These are phyloP conservation scores for Pichiaceae sp. DNA, from an alignment of 1,139 yeast species.

Conservation along the genomic window DNA sequence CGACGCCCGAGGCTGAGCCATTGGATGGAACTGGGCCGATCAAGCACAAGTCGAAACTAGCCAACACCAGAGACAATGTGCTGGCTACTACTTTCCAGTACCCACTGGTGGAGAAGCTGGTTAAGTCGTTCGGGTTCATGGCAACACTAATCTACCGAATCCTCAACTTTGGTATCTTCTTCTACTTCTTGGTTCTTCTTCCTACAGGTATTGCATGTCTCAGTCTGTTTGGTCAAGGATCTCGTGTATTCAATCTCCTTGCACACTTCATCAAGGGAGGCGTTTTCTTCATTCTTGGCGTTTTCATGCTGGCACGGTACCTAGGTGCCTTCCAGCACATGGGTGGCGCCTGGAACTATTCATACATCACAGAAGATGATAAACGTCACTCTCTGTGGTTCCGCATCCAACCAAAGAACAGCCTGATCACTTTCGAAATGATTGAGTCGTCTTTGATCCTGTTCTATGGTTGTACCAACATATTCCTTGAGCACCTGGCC, in stretches of 20 bases:
- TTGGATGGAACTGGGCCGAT: not conserved
- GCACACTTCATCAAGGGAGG: conserved; percentile 98
- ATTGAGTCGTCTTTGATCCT: conserved; percentile 72
- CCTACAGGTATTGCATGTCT: conserved; percentile 76
- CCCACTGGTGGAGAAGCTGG: conserved; percentile 24
- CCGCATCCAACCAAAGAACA: conserved; percentile 34
- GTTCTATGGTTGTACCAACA: conserved; percentile 80
- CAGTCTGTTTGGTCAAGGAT: conserved; percentile 58
- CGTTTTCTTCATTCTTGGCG: conserved; percentile 69
- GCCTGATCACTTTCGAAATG: conserved; percentile 71
- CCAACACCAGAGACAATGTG: conserved; percentile 23
- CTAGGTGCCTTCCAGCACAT: conserved; percentile 67
- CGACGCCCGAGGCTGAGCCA: not conserved
- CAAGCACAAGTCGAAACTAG: not conserved
- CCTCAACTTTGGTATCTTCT: conserved; percentile 59
- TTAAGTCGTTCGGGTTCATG: conserved; percentile 30
- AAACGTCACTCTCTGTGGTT: conserved; percentile 27
- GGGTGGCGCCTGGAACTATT: conserved; percentile 92
- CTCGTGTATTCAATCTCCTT: conserved; percentile 63
- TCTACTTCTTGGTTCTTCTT: conserved; percentile 50
- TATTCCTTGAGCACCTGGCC: conserved; percentile 85
- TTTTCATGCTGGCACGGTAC: conserved; percentile 73
- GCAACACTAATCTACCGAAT: conserved; percentile 37
- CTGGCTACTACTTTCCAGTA: conserved; percentile 25
- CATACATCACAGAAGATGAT: conserved; percentile 28